Base-by-base conservation (phyloP, 352 stramenopile genomes). In the Globisporangium paddicum region DNA sequence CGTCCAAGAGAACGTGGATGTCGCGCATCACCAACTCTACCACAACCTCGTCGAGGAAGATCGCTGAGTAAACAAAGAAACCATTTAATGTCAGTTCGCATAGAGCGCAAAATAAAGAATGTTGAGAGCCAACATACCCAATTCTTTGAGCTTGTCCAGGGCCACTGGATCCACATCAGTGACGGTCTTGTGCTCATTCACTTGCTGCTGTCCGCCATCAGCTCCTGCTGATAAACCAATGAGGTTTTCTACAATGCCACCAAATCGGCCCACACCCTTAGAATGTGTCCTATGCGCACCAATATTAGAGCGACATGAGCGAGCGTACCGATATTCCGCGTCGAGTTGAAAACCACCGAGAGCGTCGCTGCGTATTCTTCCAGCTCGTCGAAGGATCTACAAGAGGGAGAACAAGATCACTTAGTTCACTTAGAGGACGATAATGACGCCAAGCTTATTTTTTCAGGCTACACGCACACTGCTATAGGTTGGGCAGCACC, bases 11-110 rank as follows among this genome's bases (percentile, higher is more conserved):
- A 32, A 58, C 75, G 40, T 91, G 78, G 32, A 90, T 67, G 42
- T 93, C 84, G 25, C 82, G 77, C 77, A 90, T 87, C 7, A 90
- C 75, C 25, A 93, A 63, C 30, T 92, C 79, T 13, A 87, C 60
- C n/a, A 93, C 76, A 21, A 93, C 74, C 58, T 93, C 84, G 23
- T 93, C 77, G 18, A 93, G 64, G 48, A 92, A 92, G 16, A 87
- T 69, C 7, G 78, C 81, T 90, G 45, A 16, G 18, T n/a, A 16
- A 5, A 44, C 11, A 40, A 58, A 40, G 14, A 56, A 30, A n/a
- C 26, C 18, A 60, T 44, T 5, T 18, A 16, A 8, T n/a, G 11
- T 44, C 51, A 58, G 21, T 42, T n/a, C n/a, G n/a, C n/a, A n/a
- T n/a, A n/a, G n/a, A n/a, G 18, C 7, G 10, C 28, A 32, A 18